Evolutionary conservation across 2,329 filamentous ascomycete genomes (phyloP).

Genomic region (Aureobasidium sp.): DNA sequence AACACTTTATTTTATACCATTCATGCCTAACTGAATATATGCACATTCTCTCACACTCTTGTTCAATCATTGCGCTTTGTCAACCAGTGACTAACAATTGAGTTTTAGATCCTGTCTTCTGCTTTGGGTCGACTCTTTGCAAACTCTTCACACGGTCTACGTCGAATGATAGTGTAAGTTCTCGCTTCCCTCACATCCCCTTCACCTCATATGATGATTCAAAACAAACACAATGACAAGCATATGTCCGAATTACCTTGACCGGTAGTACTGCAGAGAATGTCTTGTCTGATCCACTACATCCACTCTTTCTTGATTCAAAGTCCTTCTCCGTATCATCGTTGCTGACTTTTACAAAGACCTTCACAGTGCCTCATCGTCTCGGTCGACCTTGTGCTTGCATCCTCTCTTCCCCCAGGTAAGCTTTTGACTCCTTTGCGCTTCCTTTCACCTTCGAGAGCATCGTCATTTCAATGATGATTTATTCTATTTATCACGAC

Average conservation of each 20-base stretch:
- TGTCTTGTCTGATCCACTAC: constrained; percentile 16
- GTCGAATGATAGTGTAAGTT: not conserved
- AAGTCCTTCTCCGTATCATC: constrained; percentile 23
- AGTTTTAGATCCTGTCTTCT: not conserved
- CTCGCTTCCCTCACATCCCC: not conserved
- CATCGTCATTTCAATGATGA: constrained; percentile 25
- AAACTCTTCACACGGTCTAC: not conserved
- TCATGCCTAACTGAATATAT: constrained; percentile 23
- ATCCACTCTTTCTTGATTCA: constrained; percentile 9
- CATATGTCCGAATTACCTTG: constrained; percentile 33
- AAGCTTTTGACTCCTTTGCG: not conserved
- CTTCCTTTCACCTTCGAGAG: not conserved
- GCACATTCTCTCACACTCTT: constrained; percentile 6
- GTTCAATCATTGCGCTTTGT: constrained; percentile 15
- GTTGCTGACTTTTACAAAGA: constrained; percentile 7
- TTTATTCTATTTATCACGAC: constrained; percentile 30
- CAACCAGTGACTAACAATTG: constrained; percentile 6
- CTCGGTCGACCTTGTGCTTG: not conserved
- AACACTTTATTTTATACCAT: constrained; percentile 28
- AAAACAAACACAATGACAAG: constrained; percentile 28
- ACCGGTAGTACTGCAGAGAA: constrained; percentile 29
- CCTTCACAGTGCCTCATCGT: not conserved
- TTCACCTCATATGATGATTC: constrained; percentile 23
- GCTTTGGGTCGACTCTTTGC: not conserved
- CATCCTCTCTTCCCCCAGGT: constrained; percentile 1